Evolutionary conservation across 208 protist species (phyloP).

Genomic region (Leptomonas pyrrhocoris): DNA sequence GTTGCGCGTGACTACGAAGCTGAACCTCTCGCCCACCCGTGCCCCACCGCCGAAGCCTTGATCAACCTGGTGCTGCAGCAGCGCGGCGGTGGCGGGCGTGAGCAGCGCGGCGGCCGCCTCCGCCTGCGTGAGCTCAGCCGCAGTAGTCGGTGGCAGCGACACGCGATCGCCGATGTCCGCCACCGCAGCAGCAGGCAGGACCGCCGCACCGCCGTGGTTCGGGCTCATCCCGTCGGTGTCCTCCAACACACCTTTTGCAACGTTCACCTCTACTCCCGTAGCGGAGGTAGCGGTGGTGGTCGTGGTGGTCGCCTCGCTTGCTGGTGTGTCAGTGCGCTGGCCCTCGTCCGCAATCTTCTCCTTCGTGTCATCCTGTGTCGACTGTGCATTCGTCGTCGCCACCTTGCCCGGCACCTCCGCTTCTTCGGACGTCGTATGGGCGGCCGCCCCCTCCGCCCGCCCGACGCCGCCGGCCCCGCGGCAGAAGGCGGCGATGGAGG

Average conservation of each 20-base stretch:
- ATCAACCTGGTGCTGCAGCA: conserved; percentile 59
- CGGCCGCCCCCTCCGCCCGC: not conserved
- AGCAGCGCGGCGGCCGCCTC: conserved; percentile 46
- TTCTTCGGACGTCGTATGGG: not conserved
- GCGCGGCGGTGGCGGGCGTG: conserved; percentile 41
- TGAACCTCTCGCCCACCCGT: conserved; percentile 43
- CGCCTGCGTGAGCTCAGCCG: conserved; percentile 31
- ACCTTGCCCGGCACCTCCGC: too few species aligned
- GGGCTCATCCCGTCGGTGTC: not conserved
- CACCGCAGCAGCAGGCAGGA: not conserved
- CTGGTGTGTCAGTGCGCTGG: too few species aligned
- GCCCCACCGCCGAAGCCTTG: conserved; percentile 36
- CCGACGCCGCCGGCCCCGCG: not conserved
- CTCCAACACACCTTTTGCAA: not conserved
- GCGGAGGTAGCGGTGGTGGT: not conserved
- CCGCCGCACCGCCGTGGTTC: too few species aligned
- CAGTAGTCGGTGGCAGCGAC: conserved; percentile 27
- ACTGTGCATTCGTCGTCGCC: not conserved
- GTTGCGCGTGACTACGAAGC: conserved; percentile 70
- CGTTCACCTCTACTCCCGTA: not conserved
- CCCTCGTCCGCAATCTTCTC: not conserved
- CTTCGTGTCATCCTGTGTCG: not conserved
- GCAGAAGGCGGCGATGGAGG: conserved; percentile 19
- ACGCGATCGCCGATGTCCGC: conserved; percentile 26
- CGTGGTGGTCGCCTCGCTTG: not conserved